Percentiles rank a stretch among this genome's conserved stretches.
Conservation (phyloP, 305 asterid species). For the Andrographis paniculata region DNA sequence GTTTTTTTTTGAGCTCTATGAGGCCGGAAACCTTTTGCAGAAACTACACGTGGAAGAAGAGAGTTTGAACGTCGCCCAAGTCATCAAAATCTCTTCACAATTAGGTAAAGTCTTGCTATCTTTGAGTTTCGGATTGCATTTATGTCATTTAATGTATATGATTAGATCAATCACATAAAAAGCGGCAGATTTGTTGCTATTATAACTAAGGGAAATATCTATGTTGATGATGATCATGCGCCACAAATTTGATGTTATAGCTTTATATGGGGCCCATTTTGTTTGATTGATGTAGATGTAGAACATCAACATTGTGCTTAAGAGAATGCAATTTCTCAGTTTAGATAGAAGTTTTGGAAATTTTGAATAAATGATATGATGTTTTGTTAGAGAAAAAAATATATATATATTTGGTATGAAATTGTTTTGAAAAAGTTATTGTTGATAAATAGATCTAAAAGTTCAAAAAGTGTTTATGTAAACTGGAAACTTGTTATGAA, state of each 20-base stretch:
- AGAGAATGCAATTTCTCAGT: neutral
- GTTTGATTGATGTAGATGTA: neutral
- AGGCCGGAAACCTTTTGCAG: constrained; percentile 69
- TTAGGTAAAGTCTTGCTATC: too few species aligned
- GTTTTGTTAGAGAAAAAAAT: too few species aligned
- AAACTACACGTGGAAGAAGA: constrained; percentile 81
- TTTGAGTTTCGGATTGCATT: too few species aligned
- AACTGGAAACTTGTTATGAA: neutral
- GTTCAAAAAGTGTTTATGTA: too few species aligned
- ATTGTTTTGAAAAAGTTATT: neutral
- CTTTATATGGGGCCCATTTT: neutral
- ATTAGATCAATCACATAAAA: too few species aligned
- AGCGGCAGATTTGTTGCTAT: too few species aligned
- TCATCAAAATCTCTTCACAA: constrained; percentile 31
- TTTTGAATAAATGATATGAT: neutral
- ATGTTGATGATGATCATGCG: too few species aligned
- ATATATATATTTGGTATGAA: too few species aligned
- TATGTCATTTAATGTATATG: too few species aligned
- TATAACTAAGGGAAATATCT: too few species aligned
- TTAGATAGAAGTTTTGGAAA: neutral
- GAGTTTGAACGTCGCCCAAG: constrained; percentile 50
- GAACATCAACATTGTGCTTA: neutral
- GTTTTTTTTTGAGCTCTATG: constrained; percentile 74
- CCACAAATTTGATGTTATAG: too few species aligned
- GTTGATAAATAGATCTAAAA: too few species aligned